Conservation (phyloP, 2,329 filamentous ascomycete species). For the Furcasterigmium sp. region DNA sequence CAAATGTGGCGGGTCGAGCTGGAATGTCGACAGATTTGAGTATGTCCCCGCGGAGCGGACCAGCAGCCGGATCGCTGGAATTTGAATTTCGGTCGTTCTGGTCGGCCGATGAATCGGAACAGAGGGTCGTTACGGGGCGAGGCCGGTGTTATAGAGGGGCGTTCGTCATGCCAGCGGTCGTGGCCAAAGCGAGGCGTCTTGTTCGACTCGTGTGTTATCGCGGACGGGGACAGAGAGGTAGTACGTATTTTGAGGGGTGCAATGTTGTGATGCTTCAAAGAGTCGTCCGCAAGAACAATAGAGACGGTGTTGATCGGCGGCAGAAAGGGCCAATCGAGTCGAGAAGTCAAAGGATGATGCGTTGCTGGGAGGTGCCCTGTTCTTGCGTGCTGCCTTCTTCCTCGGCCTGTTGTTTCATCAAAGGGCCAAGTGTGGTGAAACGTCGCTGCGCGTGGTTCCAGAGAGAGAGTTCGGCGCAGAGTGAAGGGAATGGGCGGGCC, state of each 20-base stretch:
- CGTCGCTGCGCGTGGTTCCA: slow-evolving; percentile 7
- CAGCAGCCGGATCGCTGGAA: not conserved
- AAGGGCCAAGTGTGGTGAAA: slow-evolving; percentile 11
- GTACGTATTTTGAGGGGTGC: too few relatives aligned
- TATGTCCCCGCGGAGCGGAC: not conserved
- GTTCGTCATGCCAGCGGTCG: not conserved
- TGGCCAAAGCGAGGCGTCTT: not conserved
- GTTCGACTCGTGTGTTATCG: not conserved
- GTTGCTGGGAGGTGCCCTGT: slow-evolving; percentile 9
- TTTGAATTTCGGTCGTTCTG: not conserved
- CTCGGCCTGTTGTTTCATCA: slow-evolving; percentile 10
- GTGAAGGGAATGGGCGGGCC: too few relatives aligned
- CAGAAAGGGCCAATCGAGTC: too few relatives aligned
- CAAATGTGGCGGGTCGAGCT: not conserved
- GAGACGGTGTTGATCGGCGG: too few relatives aligned
- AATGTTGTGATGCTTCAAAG: too few relatives aligned
- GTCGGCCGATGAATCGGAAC: not conserved
- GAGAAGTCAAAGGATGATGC: too few relatives aligned
- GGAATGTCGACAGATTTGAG: not conserved
- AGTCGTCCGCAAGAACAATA: too few relatives aligned
- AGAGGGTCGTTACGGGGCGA: not conserved
- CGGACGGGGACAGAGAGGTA: too few relatives aligned
- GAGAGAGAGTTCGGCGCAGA: slow-evolving; percentile 5
- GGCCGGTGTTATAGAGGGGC: not conserved
- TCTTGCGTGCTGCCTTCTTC: slow-evolving; percentile 8